These are phyloP conservation scores for Chlamydomonas urium DNA, from an alignment of 139 green algal genomes.

Conservation along the genomic window DNA sequence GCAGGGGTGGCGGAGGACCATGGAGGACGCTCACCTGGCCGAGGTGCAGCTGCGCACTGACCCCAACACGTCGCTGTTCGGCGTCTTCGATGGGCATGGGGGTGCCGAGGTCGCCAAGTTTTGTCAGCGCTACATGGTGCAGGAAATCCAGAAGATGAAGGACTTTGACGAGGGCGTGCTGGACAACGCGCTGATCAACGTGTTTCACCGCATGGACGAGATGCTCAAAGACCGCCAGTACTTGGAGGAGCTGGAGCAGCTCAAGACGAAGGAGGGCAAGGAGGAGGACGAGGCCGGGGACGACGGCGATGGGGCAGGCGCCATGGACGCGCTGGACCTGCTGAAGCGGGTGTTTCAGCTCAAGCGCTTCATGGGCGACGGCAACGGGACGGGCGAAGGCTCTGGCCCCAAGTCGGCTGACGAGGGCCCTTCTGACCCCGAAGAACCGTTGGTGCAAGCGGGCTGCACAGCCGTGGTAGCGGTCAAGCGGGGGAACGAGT, in stretches of 20 bases:
- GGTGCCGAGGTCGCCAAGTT: slow-evolving; percentile 85
- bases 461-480: slow-evolving; percentile 88
- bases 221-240: slow-evolving; percentile 27
- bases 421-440: background rate
- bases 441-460: slow-evolving; percentile 47
- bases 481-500: slow-evolving; percentile 56
- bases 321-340: slow-evolving; percentile 55
- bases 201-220: slow-evolving; percentile 74
- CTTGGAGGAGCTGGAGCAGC: slow-evolving; percentile 46
- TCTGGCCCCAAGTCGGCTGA: background rate
- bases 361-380: slow-evolving; percentile 39
- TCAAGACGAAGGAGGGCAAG: slow-evolving; percentile 45
- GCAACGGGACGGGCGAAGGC: slow-evolving; percentile 3
- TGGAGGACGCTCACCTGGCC: slow-evolving; percentile 75
- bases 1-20: slow-evolving; percentile 82
- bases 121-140: slow-evolving; percentile 70
- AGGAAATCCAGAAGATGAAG: slow-evolving; percentile 60
- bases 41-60: slow-evolving; percentile 29
- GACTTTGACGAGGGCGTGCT: slow-evolving; percentile 55
- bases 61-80: slow-evolving; percentile 60
- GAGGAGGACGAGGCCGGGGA: slow-evolving; percentile 31
- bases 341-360: slow-evolving; percentile 56
- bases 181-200: slow-evolving; percentile 58
- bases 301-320: slow-evolving; percentile 26
- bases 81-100: slow-evolving; percentile 87